Evolutionary conservation across 306 rosid genomes (phyloP).

Genomic region (Quercus rubra): DNA sequence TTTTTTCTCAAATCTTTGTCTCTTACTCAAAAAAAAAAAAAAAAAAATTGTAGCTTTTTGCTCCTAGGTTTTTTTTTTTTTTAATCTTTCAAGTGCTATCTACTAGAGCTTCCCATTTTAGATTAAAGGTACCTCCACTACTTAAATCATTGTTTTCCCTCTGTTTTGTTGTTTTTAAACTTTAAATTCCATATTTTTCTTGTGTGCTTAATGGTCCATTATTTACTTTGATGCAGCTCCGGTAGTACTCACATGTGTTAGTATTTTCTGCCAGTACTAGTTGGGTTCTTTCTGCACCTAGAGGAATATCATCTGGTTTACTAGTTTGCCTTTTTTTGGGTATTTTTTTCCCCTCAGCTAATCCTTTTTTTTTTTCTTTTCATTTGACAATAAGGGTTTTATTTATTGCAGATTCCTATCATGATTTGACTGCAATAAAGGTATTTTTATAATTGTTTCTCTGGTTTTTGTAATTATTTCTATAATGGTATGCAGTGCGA

Average conservation of each 20-base stretch:
- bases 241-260: background rate
- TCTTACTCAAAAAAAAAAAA: background rate
- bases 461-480: background rate
- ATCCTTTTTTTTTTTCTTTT: background rate
- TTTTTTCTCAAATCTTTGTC: background rate
- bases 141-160: background rate
- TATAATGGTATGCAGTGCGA: background rate
- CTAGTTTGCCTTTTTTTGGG: background rate
- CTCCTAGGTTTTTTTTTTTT: background rate
- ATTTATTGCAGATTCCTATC: conserved; percentile 13
- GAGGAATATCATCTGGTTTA: too few species aligned
- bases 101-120: background rate
- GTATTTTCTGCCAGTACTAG: background rate
- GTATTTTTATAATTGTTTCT: conserved; percentile 18
- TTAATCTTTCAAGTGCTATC: background rate
- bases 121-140: conserved; percentile 14
- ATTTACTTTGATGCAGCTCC: conserved; percentile 23
- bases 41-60: background rate
- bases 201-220: conserved; percentile 3
- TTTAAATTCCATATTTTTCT: background rate
- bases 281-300: background rate
- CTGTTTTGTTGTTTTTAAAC: background rate
- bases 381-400: conserved; percentile 10
- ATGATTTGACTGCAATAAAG: conserved; percentile 21
- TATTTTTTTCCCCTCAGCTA: background rate